Conservation (phyloP, 2,329 filamentous ascomycete genomes). For the Fusarium duplospermum region DNA sequence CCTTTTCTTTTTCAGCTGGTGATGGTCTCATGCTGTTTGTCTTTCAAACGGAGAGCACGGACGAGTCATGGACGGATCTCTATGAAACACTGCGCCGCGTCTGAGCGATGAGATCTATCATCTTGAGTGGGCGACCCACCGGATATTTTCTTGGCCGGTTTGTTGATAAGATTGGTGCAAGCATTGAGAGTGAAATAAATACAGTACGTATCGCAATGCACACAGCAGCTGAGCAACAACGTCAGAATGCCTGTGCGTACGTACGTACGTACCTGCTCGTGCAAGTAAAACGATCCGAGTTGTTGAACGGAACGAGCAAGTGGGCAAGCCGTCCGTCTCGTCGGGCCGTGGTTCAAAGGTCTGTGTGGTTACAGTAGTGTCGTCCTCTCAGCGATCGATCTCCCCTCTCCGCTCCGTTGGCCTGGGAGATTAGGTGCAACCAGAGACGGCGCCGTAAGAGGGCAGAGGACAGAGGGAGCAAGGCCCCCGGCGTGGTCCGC, state of each 20-base stretch:
- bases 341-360: slow-evolving; percentile 16
- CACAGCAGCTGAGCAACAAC: not conserved
- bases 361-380: slow-evolving; percentile 33
- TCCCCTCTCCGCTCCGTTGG: slow-evolving; percentile 13
- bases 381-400: slow-evolving; percentile 20
- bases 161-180: slow-evolving; percentile 18
- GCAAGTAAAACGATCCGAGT: not conserved
- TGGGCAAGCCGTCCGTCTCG: slow-evolving; percentile 11
- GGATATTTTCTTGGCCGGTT: not conserved
- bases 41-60: not conserved
- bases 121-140: not conserved
- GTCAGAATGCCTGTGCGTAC: slow-evolving; percentile 10
- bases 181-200: not conserved
- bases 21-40: not conserved
- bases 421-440: not conserved
- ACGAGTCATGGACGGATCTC: slow-evolving; percentile 19
- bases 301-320: not conserved
- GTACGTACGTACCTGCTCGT: not conserved
- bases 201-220: not conserved
- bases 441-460: not conserved
- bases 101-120: slow-evolving; percentile 31
- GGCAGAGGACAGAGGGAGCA: not conserved
- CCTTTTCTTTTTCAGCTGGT: not conserved
- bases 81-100: slow-evolving; percentile 11
- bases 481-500: not conserved